phyloP scores from a whole-genome alignment of 345 rosid genomes.

The Aquilaria sinensis region DNA sequence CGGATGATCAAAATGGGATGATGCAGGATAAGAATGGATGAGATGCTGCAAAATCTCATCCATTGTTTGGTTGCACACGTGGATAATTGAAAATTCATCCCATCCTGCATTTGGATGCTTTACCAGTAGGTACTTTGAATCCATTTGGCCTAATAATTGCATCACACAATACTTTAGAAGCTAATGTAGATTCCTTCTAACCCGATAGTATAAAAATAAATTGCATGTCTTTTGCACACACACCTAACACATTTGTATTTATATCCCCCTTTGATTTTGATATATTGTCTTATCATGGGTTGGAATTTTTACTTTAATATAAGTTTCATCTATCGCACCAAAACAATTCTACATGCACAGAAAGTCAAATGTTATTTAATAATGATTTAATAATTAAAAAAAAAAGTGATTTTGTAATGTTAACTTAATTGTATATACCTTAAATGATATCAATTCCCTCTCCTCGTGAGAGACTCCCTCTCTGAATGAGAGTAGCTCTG shows the following conservation, averaged over 20 bases:
- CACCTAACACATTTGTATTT: neutral
- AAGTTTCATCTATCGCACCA: neutral
- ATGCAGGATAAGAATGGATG: too few relatives aligned
- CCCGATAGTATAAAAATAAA: neutral
- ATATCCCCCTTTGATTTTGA: neutral
- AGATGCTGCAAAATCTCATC: too few relatives aligned
- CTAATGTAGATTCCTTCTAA: conserved; percentile 3
- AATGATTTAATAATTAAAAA: neutral
- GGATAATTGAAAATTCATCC: too few relatives aligned
- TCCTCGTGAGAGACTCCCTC: too few relatives aligned
- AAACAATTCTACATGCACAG: neutral
- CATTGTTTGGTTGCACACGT: too few relatives aligned
- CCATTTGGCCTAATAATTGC: neutral
- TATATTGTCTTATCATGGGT: neutral
- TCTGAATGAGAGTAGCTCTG: too few relatives aligned
- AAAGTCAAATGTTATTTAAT: neutral
- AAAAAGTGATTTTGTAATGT: neutral
- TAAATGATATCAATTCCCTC: too few relatives aligned
- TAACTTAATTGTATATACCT: neutral
- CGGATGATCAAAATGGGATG: too few relatives aligned
- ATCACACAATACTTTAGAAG: neutral
- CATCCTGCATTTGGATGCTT: too few relatives aligned
- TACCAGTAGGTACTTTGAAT: neutral
- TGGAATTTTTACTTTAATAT: neutral
- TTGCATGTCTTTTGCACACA: neutral